Evolutionary conservation across 176 grass and related monocot genomes (phyloP), one percentile per base, ranked within the genome.

Genomic region (Cymbopogon citratus): DNA sequence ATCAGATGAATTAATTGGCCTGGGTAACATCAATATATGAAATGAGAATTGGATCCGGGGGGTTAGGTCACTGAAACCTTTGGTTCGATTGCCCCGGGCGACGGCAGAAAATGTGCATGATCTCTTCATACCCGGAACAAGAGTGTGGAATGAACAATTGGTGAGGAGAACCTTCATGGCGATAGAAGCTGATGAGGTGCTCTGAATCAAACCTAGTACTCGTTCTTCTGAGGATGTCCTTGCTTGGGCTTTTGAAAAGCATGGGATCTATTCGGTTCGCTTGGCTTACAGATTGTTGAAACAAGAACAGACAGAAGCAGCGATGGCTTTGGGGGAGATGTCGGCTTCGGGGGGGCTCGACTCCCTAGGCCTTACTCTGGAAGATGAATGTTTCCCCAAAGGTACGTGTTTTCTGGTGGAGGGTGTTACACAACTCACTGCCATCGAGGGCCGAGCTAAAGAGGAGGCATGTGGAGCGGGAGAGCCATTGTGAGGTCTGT

Each of bases 51-150:
- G 14, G 63, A 35, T 66, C 18, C 63, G 12, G 1, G 27, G 63
- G 0, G 0, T n/a, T 0, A 4, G 21, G 1, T 2, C 13, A 2
- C 0, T 16, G 6, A 33, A 16, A 6, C 14, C 11, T 2, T 7
- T 6, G 29, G 12, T 13, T 6, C 10, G 43, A 0, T 0, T 44
- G 11, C 2, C 1, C 3, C 0, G 0, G 1, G 43, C 43, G 2
- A 13, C 3, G 0, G 43, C 12, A 1, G 43, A 12, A 0, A 3
- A 2, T 1, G 43, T 44, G 0, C 2, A 44, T 66, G 63, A 66
- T 2, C 2, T 66, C 0, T 66, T 34, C 2, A 1, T 34, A 0
- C 28, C 63, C 0, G 29, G 29, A 1, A 66, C 61, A 1, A 5
- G 63, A 19, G 14, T 12, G 0, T 66, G 63, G 27, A 3, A 66